These are phyloP conservation scores for Cornus suecica DNA, from an alignment of 148 eudicot species.

Conservation along the genomic window DNA sequence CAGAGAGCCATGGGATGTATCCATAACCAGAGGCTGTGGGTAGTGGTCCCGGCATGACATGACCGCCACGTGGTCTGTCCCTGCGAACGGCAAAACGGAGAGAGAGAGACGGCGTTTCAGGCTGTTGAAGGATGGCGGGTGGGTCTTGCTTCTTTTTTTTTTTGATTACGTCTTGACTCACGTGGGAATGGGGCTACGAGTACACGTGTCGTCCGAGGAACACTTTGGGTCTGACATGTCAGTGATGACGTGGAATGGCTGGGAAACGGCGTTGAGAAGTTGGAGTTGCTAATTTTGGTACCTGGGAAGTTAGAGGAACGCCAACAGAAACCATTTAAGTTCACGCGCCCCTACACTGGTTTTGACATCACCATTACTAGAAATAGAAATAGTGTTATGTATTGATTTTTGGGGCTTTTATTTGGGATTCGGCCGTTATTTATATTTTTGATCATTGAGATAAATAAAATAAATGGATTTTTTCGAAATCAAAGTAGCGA, in stretches of 20 bases:
- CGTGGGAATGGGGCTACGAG: slow-evolving; percentile 22
- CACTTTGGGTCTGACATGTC: slow-evolving; percentile 21
- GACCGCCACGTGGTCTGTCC: slow-evolving; percentile 48
- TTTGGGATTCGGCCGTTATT: no score
- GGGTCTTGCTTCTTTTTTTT: slow-evolving; percentile 3
- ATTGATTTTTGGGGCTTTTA: no score
- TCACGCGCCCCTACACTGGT: background rate
- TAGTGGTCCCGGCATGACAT: slow-evolving; percentile 52
- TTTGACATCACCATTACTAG: background rate
- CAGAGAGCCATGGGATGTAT: slow-evolving; percentile 47
- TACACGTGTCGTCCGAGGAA: slow-evolving; percentile 24
- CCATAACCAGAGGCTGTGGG: slow-evolving; percentile 61
- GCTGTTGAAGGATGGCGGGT: slow-evolving; percentile 15
- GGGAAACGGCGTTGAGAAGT: slow-evolving; percentile 14
- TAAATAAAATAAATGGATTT: no score
- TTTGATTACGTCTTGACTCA: slow-evolving; percentile 24
- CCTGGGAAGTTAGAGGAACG: background rate
- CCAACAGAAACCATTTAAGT: background rate
- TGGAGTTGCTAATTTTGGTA: slow-evolving; percentile 17
- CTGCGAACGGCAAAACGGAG: slow-evolving; percentile 31
- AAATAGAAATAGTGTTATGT: no score
- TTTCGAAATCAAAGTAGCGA: no score
- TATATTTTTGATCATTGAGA: no score
- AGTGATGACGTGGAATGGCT: slow-evolving; percentile 26
- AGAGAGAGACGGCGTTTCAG: slow-evolving; percentile 15